phyloP scores from a whole-genome alignment of 1,284 basidiomycete species.

The Schizophyllum amplum region DNA sequence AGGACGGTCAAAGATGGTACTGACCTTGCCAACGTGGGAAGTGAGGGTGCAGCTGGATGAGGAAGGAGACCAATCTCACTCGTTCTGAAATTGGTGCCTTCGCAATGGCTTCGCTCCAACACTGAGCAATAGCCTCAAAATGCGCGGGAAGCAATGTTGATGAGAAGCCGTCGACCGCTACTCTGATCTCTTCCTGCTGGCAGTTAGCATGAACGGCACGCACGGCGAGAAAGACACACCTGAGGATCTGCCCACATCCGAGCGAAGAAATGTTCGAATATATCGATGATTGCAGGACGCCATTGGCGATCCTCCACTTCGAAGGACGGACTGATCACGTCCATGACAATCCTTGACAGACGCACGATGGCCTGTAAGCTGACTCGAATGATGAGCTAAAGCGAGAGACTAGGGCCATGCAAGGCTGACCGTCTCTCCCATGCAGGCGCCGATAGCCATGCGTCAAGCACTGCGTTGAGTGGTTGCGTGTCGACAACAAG shows the following conservation, averaged over 20 bases:
- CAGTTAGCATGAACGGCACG: not conserved
- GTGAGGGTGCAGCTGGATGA: slow-evolving; percentile 55
- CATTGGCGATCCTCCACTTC: slow-evolving; percentile 56
- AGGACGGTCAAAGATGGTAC: no score
- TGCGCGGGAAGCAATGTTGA: slow-evolving; percentile 55
- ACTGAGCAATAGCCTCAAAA: slow-evolving; percentile 50
- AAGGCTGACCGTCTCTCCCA: slow-evolving; percentile 45
- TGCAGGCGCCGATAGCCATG: slow-evolving; percentile 23
- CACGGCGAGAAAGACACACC: slow-evolving; percentile 25
- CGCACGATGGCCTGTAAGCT: slow-evolving; percentile 37
- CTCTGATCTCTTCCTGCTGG: slow-evolving; percentile 55
- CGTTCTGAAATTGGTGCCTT: slow-evolving; percentile 51
- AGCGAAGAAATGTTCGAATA: slow-evolving; percentile 56
- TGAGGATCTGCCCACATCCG: slow-evolving; percentile 55
- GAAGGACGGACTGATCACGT: slow-evolving; percentile 54
- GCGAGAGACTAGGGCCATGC: slow-evolving; percentile 1
- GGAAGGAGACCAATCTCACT: slow-evolving; percentile 47
- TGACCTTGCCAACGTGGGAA: slow-evolving; percentile 59
- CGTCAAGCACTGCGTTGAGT: slow-evolving; percentile 40
- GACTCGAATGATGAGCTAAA: not conserved
- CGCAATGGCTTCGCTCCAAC: slow-evolving; percentile 54
- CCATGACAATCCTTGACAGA: slow-evolving; percentile 55
- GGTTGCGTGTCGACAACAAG: slow-evolving; percentile 56
- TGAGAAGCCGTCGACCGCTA: slow-evolving; percentile 46
- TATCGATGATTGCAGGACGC: slow-evolving; percentile 48